These are phyloP conservation scores for Abortiporus biennis DNA, from an alignment of 1,284 basidiomycete genomes.

Conservation along the genomic window DNA sequence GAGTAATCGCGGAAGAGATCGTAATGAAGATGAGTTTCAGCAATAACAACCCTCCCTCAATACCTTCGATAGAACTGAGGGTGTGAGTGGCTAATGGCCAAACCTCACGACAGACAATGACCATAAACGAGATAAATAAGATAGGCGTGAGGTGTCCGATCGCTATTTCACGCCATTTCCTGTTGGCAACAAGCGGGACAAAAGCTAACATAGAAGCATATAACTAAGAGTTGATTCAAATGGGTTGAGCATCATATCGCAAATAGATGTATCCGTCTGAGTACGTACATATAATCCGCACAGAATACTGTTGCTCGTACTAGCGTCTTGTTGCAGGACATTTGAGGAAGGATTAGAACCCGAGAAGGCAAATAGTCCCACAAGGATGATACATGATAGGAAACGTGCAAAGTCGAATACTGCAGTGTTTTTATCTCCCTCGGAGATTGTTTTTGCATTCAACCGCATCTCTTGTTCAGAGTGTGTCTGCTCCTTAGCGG, in stretches of 20 bases:
- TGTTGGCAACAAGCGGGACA: background rate
- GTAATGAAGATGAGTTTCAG: conserved; percentile 30
- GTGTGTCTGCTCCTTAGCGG: no score
- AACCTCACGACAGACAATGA: conserved; percentile 49
- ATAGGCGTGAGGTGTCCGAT: background rate
- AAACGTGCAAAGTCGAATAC: background rate
- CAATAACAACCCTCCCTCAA: conserved; percentile 25
- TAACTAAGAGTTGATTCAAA: no score
- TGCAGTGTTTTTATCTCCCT: no score
- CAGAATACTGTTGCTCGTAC: background rate
- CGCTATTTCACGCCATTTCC: background rate
- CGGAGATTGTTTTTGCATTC: no score
- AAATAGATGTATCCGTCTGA: background rate
- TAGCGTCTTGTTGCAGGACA: background rate
- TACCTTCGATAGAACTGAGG: conserved; percentile 31
- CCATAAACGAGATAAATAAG: background rate
- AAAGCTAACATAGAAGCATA: background rate
- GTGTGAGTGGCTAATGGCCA: conserved; percentile 55
- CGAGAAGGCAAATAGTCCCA: background rate
- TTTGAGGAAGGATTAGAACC: no score
- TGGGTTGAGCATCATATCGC: background rate
- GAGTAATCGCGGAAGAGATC: conserved; percentile 33
- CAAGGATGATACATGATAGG: background rate
- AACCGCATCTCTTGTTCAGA: no score
- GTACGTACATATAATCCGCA: background rate